These are phyloP conservation scores for Jatropha curcas DNA, from an alignment of 345 rosid species.

Conservation along the genomic window DNA sequence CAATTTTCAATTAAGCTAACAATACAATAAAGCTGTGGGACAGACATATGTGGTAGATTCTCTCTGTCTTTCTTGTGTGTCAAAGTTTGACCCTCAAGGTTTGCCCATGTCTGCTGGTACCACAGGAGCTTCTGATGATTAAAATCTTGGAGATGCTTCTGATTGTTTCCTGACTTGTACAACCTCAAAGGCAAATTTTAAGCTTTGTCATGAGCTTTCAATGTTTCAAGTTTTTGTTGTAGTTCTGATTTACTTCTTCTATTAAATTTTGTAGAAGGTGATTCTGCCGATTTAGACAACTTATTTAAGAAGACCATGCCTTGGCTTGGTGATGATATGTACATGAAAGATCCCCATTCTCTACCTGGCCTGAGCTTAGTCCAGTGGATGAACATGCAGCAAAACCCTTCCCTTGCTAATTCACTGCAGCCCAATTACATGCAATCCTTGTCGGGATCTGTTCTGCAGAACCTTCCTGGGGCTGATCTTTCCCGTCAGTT, in stretches of 20 bases:
- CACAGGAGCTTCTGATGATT: conserved; percentile 15
- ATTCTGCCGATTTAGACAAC: conserved; percentile 65
- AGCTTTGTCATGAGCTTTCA: not conserved
- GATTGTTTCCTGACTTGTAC: not conserved
- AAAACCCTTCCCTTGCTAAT: conserved; percentile 51
- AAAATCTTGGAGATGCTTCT: conserved; percentile 15
- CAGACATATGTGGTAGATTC: conserved; percentile 8
- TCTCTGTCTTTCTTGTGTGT: conserved; percentile 13
- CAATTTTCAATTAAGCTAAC: not conserved
- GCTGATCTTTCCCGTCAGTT: conserved; percentile 54
- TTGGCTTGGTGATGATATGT: conserved; percentile 76
- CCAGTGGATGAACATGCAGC: conserved; percentile 96
- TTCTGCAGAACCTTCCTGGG: conserved; percentile 45
- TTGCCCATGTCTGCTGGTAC: conserved; percentile 9
- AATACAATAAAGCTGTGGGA: conserved; percentile 5
- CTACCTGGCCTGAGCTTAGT: conserved; percentile 73
- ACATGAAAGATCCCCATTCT: conserved; percentile 67
- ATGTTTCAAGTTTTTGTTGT: not conserved
- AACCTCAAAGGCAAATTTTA: not conserved
- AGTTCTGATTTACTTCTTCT: conserved; percentile 18
- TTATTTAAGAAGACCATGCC: conserved; percentile 85
- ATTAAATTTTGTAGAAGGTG: conserved; percentile 56
- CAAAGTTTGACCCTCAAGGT: conserved; percentile 17
- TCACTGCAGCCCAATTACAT: conserved; percentile 51
- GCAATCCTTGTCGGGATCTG: conserved; percentile 46